Evolutionary conservation across 371 early-diverging fungal species (phyloP).

Genomic region (Choanephora cucurbitarum): DNA sequence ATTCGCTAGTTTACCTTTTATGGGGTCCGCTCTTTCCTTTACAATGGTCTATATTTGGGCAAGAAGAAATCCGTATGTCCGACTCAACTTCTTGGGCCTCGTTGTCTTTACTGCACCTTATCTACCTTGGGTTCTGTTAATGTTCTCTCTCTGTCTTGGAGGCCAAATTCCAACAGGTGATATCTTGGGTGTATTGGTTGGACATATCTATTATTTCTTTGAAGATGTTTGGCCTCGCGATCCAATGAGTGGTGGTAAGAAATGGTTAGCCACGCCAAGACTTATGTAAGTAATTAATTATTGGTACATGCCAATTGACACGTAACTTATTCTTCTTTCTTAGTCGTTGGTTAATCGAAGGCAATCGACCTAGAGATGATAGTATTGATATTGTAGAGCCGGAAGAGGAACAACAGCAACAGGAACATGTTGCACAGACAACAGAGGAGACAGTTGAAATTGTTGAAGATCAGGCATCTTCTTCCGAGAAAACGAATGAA

Average conservation of each 20-base stretch:
- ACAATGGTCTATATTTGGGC: conserved; percentile 96
- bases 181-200: conserved; percentile 83
- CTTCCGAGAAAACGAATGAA: no score
- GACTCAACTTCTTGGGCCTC: conserved; percentile 87
- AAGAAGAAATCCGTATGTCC: conserved; percentile 84
- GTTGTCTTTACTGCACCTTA: conserved; percentile 92
- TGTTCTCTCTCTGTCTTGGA: conserved; percentile 76
- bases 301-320: background rate
- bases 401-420: conserved; percentile 1
- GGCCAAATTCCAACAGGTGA: conserved; percentile 78
- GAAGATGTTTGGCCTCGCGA: conserved; percentile 93
- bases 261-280: conserved; percentile 62
- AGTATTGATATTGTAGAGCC: conserved; percentile 11
- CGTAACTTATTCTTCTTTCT: background rate
- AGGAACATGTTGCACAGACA: conserved; percentile 2
- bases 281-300: conserved; percentile 52
- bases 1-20: conserved; percentile 75
- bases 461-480: no score
- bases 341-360: conserved; percentile 28
- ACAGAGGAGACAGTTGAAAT: no score
- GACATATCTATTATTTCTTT: conserved; percentile 93
- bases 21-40: conserved; percentile 84
- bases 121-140: conserved; percentile 89
- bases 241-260: conserved; percentile 59
- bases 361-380: conserved; percentile 24